Evolutionary conservation across 2,329 filamentous ascomycete species (phyloP).

Genomic region (Rutstroemia sp.): DNA sequence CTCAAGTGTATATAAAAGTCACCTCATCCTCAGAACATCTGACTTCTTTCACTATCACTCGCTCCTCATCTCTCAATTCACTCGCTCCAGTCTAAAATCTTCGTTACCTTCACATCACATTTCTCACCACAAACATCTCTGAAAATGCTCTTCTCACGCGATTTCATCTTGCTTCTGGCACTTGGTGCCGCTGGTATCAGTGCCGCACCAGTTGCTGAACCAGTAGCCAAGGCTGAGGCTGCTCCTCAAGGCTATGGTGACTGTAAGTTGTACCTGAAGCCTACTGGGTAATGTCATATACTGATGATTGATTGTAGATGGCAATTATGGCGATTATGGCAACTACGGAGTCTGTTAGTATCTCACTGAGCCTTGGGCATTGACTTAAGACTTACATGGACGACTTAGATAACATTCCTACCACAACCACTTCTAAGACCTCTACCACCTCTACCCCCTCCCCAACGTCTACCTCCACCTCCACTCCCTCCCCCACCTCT

Average conservation of each 20-base stretch:
- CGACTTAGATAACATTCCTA: no score
- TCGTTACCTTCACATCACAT: background rate
- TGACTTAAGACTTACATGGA: no score
- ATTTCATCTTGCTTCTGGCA: slow-evolving; percentile 6
- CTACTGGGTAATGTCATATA: background rate
- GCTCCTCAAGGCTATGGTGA: background rate
- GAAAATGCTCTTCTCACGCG: slow-evolving; percentile 9
- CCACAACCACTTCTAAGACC: no score
- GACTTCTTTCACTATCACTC: background rate
- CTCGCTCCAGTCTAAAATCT: background rate
- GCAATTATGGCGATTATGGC: background rate
- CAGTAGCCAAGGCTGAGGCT: background rate
- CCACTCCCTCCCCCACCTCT: no score
- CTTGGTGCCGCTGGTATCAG: background rate
- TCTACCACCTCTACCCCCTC: no score
- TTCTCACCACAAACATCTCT: background rate
- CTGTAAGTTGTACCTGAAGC: background rate
- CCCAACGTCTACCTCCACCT: no score
- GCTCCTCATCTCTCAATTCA: no score
- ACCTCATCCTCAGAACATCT: background rate
- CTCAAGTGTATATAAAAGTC: background rate
- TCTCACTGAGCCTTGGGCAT: background rate
- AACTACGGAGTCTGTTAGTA: background rate
- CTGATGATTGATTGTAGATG: background rate
- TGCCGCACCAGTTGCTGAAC: slow-evolving; percentile 3